Percentiles rank a stretch among this genome's conserved stretches.
These are phyloP conservation scores for Perilla frutescens DNA, from an alignment of 257 asterid species.

Conservation along the genomic window DNA sequence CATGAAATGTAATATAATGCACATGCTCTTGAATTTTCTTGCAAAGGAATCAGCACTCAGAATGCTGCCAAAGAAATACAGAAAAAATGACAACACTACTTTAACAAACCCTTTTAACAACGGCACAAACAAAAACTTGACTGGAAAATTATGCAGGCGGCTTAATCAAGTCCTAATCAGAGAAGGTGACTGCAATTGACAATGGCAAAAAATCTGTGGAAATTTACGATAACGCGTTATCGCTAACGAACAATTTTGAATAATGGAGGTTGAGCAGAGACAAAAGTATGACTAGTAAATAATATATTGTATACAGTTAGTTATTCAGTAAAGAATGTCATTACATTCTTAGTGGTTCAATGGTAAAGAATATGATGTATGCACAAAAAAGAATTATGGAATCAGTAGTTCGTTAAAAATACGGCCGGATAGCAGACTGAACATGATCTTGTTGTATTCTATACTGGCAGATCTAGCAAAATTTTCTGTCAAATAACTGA, in stretches of 20 bases:
- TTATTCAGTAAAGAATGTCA: background rate
- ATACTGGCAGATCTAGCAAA: constrained; percentile 20
- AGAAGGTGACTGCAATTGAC: background rate
- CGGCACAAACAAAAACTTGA: background rate
- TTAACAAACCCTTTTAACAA: background rate
- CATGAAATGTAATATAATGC: background rate
- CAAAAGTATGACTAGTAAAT: constrained; percentile 8
- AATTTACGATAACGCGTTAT: background rate
- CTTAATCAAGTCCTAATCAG: background rate
- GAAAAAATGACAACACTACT: background rate
- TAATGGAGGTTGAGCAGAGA: background rate
- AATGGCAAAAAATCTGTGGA: background rate
- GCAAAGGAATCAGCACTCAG: background rate
- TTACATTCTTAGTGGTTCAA: constrained; percentile 25
- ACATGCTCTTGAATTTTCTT: constrained; percentile 21
- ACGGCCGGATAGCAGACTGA: background rate
- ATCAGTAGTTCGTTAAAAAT: background rate
- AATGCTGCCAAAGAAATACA: constrained; percentile 11
- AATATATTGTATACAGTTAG: background rate
- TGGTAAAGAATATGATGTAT: constrained; percentile 26
- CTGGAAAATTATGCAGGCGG: constrained; percentile 15
- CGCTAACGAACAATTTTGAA: constrained; percentile 5
- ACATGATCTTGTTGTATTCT: background rate
- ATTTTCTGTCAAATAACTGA: constrained; percentile 23
- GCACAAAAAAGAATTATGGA: constrained; percentile 31